A percentile compares a stretch with the other conserved stretches of the same genome.
Evolutionary conservation across 75 land plant genomes (phyloP).

Genomic region (Selaginella moellendorffii): DNA sequence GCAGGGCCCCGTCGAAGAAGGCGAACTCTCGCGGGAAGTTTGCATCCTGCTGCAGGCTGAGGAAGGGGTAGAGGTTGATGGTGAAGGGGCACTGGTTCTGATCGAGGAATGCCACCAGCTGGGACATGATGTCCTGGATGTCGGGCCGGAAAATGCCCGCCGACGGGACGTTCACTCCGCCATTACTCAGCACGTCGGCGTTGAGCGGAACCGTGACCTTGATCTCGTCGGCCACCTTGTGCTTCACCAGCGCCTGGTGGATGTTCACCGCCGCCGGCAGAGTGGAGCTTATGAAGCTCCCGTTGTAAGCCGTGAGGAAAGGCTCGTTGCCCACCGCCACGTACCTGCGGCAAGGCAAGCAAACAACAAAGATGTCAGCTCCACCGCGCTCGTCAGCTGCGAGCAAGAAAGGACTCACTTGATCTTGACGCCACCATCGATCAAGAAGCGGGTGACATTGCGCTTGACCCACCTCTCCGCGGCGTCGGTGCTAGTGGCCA

Average conservation of each 20-base stretch:
- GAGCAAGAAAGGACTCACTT: background rate
- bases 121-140: conserved; percentile 21
- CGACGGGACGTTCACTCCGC: conserved; percentile 35
- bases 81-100: conserved; percentile 35
- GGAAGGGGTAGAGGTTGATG: conserved; percentile 65
- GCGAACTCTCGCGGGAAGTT: conserved; percentile 58
- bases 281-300: conserved; percentile 17
- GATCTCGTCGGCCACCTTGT: conserved; percentile 24
- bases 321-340: conserved; percentile 82
- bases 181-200: conserved; percentile 39
- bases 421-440: conserved; percentile 2
- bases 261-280: conserved; percentile 53
- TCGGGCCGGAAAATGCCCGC: conserved; percentile 40
- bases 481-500: background rate
- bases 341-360: conserved; percentile 24
- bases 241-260: conserved; percentile 41
- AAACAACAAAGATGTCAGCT: background rate
- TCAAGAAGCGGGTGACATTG: background rate
- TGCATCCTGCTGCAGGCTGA: conserved; percentile 34
- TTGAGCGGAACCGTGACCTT: conserved; percentile 58
- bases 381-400: background rate
- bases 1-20: conserved; percentile 32
- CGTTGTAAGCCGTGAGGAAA: conserved; percentile 46
- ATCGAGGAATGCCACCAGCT: conserved; percentile 29
- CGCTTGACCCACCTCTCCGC: conserved; percentile 1